phyloP scores from a whole-genome alignment of 2,329 filamentous ascomycete genomes.

The Aspergillus fischeri region DNA sequence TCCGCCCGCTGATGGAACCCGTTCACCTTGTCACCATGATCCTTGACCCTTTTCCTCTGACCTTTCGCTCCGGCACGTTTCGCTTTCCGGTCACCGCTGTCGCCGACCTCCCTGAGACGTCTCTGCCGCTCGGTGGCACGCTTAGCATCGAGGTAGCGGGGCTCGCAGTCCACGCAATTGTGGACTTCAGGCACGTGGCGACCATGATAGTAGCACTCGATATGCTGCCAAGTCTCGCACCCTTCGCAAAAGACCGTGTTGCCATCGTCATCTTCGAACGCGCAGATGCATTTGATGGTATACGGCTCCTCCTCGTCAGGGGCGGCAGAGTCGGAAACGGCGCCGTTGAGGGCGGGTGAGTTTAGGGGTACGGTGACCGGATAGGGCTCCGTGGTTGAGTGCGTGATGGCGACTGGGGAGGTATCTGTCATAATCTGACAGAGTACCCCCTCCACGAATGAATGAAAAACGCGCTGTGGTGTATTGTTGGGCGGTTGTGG shows the following conservation, averaged over 20 bases:
- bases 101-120: conserved; percentile 56
- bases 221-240: conserved; percentile 98
- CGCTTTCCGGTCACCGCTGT: conserved; percentile 63
- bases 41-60: conserved; percentile 84
- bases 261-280: conserved; percentile 90
- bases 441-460: conserved; percentile 39
- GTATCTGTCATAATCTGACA: conserved; percentile 54
- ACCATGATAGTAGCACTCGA: conserved; percentile 88
- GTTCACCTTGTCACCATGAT: conserved; percentile 36
- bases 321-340: conserved; percentile 38
- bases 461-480: conserved; percentile 23
- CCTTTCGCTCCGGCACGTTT: conserved; percentile 74
- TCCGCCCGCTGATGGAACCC: conserved; percentile 61
- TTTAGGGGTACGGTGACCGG: conserved; percentile 44
- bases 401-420: conserved; percentile 48
- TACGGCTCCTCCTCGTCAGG: conserved; percentile 54
- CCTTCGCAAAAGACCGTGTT: conserved; percentile 94
- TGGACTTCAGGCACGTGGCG: conserved; percentile 72
- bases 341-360: conserved; percentile 41
- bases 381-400: conserved; percentile 44
- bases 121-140: conserved; percentile 70
- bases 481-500: conserved; percentile 13
- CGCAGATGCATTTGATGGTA: conserved; percentile 97
- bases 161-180: conserved; percentile 84
- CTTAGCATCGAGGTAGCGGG: conserved; percentile 67